A percentile compares a stretch with the other conserved stretches of the same genome.
Conservation (phyloP, 164 flowering plant genomes). For the Umbellularia californica region DNA sequence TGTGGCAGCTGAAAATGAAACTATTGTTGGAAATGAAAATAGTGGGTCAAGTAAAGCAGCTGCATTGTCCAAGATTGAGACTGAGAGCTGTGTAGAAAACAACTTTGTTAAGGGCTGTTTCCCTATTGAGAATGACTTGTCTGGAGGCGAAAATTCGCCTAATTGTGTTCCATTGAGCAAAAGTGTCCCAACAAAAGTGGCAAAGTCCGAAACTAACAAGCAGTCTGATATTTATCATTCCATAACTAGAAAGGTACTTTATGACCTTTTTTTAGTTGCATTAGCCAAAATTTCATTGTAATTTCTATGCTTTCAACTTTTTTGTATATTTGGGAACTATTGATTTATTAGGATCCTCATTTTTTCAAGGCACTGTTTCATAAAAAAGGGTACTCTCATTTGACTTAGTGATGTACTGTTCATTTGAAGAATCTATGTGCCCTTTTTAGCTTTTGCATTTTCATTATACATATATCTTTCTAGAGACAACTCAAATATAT, state of each 20-base stretch:
- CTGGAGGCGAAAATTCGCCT: conserved; percentile 32
- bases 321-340: background rate
- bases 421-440: background rate
- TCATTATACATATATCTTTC: background rate
- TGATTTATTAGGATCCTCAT: background rate
- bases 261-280: background rate
- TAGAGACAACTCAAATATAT: background rate
- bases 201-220: conserved; percentile 25
- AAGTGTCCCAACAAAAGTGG: conserved; percentile 28
- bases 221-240: conserved; percentile 29
- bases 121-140: conserved; percentile 14
- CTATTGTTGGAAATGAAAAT: conserved; percentile 16
- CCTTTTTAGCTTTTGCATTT: background rate
- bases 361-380: background rate
- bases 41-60: conserved; percentile 11
- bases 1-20: conserved; percentile 17
- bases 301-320: background rate
- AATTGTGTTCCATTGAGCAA: conserved; percentile 23
- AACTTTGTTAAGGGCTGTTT: conserved; percentile 1
- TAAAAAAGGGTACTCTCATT: too few relatives aligned
- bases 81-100: conserved; percentile 19
- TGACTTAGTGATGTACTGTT: background rate
- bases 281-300: background rate
- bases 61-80: conserved; percentile 12
- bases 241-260: conserved; percentile 56